Evolutionary conservation across 148 eudicot genomes (phyloP).

Genomic region (Fagopyrum esculentum): DNA sequence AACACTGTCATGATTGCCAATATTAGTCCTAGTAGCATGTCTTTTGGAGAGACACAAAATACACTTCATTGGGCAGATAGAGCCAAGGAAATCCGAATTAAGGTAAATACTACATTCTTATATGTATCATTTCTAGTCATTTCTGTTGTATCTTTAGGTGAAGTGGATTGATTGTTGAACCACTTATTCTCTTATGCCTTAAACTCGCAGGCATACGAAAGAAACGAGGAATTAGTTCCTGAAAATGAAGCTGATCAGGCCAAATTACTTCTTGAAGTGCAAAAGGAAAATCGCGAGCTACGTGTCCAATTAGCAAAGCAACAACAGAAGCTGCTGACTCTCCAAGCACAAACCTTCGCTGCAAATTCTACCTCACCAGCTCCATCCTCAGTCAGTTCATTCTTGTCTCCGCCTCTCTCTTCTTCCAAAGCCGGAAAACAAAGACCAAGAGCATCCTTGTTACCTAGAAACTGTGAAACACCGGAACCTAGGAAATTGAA

Average conservation of each 20-base stretch:
- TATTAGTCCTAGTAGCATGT: conserved; percentile 69
- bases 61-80: conserved; percentile 98
- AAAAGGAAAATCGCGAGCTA: conserved; percentile 73
- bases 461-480: conserved; percentile 37
- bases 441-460: conserved; percentile 30
- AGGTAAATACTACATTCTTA: conserved; percentile 27
- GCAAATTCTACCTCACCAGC: conserved; percentile 56
- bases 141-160: background rate
- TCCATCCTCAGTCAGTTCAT: conserved; percentile 39
- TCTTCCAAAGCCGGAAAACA: conserved; percentile 37
- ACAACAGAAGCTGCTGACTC: conserved; percentile 61
- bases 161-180: background rate
- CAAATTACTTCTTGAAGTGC: conserved; percentile 64
- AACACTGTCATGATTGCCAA: conserved; percentile 90
- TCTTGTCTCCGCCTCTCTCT: conserved; percentile 35
- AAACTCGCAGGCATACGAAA: conserved; percentile 42
- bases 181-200: background rate
- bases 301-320: conserved; percentile 64
- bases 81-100: conserved; percentile 80
- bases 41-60: conserved; percentile 85
- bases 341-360: conserved; percentile 65
- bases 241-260: conserved; percentile 59
- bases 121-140: background rate
- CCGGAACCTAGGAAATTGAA: conserved; percentile 51
- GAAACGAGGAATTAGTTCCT: conserved; percentile 49